phyloP scores from a whole-genome alignment of 768 basidiomycete genomes.

The Phylloporus arenicola region DNA sequence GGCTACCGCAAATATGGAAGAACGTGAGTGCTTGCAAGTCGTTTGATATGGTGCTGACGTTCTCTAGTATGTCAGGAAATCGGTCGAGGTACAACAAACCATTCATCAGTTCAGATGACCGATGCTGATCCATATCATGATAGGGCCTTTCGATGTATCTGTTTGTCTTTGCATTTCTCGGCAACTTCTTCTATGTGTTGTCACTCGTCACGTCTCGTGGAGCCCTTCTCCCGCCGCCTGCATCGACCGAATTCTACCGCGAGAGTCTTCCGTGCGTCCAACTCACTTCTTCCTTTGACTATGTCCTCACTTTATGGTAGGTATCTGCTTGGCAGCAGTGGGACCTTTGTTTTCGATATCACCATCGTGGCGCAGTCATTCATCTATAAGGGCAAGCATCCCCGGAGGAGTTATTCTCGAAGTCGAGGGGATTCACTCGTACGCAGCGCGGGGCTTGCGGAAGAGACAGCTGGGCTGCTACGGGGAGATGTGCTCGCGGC shows the following conservation, averaged over 20 bases:
- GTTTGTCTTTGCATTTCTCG: slow-evolving; percentile 90
- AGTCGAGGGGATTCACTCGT: slow-evolving; percentile 25
- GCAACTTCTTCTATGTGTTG: slow-evolving; percentile 88
- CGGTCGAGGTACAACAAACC: slow-evolving; percentile 59
- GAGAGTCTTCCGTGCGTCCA: slow-evolving; percentile 79
- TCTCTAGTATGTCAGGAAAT: slow-evolving; percentile 76
- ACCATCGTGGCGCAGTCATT: slow-evolving; percentile 84
- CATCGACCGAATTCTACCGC: slow-evolving; percentile 60
- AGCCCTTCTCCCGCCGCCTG: slow-evolving; percentile 49
- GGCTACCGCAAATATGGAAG: slow-evolving; percentile 98
- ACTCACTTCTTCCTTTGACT: background rate
- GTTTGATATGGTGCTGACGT: slow-evolving; percentile 1
- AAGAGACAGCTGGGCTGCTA: slow-evolving; percentile 48
- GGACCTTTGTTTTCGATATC: slow-evolving; percentile 90
- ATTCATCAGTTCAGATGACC: slow-evolving; percentile 2
- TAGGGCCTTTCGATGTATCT: slow-evolving; percentile 91
- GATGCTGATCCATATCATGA: slow-evolving; percentile 3
- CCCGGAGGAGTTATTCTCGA: slow-evolving; percentile 26
- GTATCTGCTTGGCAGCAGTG: slow-evolving; percentile 87
- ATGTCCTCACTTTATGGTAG: slow-evolving; percentile 31
- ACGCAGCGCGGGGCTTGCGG: slow-evolving; percentile 29
- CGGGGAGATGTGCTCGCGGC: slow-evolving; percentile 36
- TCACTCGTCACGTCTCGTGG: slow-evolving; percentile 81
- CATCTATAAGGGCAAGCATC: slow-evolving; percentile 58
- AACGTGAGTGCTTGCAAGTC: slow-evolving; percentile 58